phyloP scores from a whole-genome alignment of 306 rosid species.

The Vigna reflexopilosa region DNA sequence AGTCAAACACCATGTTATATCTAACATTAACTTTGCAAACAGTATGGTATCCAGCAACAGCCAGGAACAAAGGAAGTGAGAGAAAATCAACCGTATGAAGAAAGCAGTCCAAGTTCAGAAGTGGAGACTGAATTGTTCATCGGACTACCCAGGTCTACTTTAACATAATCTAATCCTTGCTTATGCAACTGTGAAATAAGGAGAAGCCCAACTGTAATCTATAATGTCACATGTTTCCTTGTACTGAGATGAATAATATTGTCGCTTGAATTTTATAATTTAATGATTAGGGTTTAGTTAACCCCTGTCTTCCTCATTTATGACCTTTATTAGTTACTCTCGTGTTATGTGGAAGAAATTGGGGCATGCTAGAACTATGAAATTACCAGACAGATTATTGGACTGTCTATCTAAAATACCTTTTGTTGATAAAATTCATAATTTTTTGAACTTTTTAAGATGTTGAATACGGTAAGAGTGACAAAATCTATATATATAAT shows the following conservation, averaged over 20 bases:
- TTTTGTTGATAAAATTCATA: background rate
- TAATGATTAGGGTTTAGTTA: constrained; percentile 26
- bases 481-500: no score
- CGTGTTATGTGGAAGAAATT: background rate
- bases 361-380: background rate
- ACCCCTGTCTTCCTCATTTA: background rate
- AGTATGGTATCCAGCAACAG: constrained; percentile 45
- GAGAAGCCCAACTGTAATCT: constrained; percentile 32
- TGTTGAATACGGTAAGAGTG: no score
- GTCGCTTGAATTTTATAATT: background rate
- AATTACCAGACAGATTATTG: background rate
- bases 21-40: constrained; percentile 21
- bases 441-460: background rate
- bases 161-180: constrained; percentile 24
- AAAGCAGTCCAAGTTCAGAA: constrained; percentile 69
- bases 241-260: constrained; percentile 37
- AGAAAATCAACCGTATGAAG: constrained; percentile 45
- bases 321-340: background rate
- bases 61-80: constrained; percentile 30
- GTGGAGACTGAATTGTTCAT: constrained; percentile 87
- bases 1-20: no score
- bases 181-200: constrained; percentile 35
- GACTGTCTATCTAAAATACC: background rate
- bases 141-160: constrained; percentile 63
- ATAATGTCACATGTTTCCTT: constrained; percentile 14